Evolutionary conservation across 169 alveolate species (phyloP).

Genomic region (Babesia sp.): DNA sequence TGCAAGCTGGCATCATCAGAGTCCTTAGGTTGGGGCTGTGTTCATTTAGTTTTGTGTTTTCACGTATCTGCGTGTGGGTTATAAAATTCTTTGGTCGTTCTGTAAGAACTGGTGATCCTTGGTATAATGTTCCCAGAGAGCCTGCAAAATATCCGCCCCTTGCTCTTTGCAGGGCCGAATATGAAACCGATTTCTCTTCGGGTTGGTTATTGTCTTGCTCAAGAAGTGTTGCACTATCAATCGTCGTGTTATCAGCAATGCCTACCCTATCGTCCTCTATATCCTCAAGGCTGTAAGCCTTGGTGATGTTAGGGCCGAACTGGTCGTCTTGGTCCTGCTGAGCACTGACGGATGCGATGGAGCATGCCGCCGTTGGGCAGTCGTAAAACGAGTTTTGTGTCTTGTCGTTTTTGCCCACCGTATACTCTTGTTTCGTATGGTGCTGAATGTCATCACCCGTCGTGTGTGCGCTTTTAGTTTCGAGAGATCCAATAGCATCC

Average conservation of each 20-base stretch:
- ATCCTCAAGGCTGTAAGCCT: slow-evolving; percentile 6
- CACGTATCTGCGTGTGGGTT: not conserved
- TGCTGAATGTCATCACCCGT: slow-evolving; percentile 6
- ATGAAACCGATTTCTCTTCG: slow-evolving; percentile 47
- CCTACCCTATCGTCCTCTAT: slow-evolving; percentile 5
- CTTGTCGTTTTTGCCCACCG: slow-evolving; percentile 18
- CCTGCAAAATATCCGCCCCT: slow-evolving; percentile 56
- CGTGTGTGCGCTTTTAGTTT: not conserved
- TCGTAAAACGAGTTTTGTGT: slow-evolving; percentile 45
- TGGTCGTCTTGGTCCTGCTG: slow-evolving; percentile 14
- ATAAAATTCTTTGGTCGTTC: slow-evolving; percentile 22
- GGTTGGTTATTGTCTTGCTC: not conserved
- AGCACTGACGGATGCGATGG: slow-evolving; percentile 37
- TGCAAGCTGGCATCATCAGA: not conserved
- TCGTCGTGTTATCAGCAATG: not conserved
- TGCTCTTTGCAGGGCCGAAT: slow-evolving; percentile 1
- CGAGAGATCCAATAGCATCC: slow-evolving; percentile 8
- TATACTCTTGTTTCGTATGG: not conserved
- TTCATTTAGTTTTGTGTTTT: not conserved
- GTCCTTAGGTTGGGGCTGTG: not conserved
- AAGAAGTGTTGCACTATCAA: not conserved
- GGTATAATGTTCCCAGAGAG: slow-evolving; percentile 1
- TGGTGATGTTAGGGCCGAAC: not conserved
- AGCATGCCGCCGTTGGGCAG: slow-evolving; percentile 68
- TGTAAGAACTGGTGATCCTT: not conserved